Evolutionary conservation across 1,284 basidiomycete species (phyloP), one percentile per base, ranked within the genome.

Genomic region (Veloporphyrellus conicus): DNA sequence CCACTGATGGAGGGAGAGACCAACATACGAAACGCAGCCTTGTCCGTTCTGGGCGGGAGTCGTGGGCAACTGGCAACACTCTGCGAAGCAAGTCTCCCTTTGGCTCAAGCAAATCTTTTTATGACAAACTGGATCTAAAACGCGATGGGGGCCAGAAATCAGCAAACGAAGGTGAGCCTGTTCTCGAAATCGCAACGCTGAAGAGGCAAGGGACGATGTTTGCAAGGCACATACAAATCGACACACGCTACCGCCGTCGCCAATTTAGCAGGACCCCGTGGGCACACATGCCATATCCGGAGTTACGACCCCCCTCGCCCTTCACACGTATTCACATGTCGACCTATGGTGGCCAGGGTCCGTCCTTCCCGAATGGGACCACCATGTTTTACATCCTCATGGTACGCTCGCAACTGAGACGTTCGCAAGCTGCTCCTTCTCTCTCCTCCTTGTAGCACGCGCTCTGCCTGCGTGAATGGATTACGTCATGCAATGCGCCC

Each of bases 271-370:
- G 47, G 61, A 61, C 59, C 61, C 59, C 56, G 28, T 19, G 2
- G n/a, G 3, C 7, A 22, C 4, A 27, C 18, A 6, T 0, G 1
- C 50, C 41, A 29, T 5, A 47, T 47, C 3, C 10, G 29, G 59
- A 0, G 49, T 37, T 2, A 29, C 34, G 50, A 60, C 60, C 61
- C 61, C 56, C 45, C 32, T 4, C 4, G 4, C 34, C 11, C 19
- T 2, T 27, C 6, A 3, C 14, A 10, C 18, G 19, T 28, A 49
- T 66, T 63, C 63, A 63, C 63, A 63, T 66, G 61, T 54, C 48
- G 11, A 23, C 2, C 1, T 0, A 1, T 3, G 5, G 41, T 63
- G 18, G 28, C 31, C 33, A 53, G 47, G 62, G 61, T 50, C 36
- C 34, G 10, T 12, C 34, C 12, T 12, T 25, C 23, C 23, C n/a